Evolutionary conservation across 192 early-diverging fungal species (phyloP), one percentile per base, ranked within the genome.

Genomic region (Phlyctochytrium arcticum): DNA sequence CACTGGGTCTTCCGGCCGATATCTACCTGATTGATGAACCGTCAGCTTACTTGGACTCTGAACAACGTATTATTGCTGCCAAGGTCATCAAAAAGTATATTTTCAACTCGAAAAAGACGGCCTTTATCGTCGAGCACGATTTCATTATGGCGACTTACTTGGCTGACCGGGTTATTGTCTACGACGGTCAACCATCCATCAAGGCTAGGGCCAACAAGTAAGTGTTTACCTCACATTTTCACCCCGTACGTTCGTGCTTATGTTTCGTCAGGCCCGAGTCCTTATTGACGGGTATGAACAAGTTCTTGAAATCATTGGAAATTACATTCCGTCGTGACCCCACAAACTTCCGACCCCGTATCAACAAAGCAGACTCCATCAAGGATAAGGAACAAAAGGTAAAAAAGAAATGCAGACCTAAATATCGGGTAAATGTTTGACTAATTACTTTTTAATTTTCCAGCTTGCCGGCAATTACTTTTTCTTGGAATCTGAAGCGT

Each of bases 71-170:
- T 79, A 90, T 95, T 71, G 92, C 96, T 27, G 92, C 93, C 50
- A 96, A 96, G 85, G 96, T 96, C 64, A 98, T 98, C 82, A 98
- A 98, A 83, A 88, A 78, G 68, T 98, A 92, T 80, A 96, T 98
- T 58, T 75, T 98, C 68, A 91, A 96, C 81, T 83, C 88, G 65
- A 93, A 96, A 76, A 92, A 92, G 82, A 98, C 96, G 7, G 96
- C 94, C 26, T 98, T 98, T 74, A 86, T 98, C 42, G 95, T 98
- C 51, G 95, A 98, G 88, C 95, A 95, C 87, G 95, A 98, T 81
- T 96, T 98, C 72, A 95, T 95, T 72, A 98, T 98, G 96, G 93
- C 92, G 8, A 96, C 94, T 5, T 98, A 98, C 68, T 79, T 98
- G 57, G 96, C 96, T 31, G 93, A 96, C 72, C 87, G 92, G 74